A percentile compares a stretch with the other conserved stretches of the same genome.
These are phyloP conservation scores for Kodamaea lidongshanica DNA, from an alignment of 805 yeast species.

Conservation along the genomic window DNA sequence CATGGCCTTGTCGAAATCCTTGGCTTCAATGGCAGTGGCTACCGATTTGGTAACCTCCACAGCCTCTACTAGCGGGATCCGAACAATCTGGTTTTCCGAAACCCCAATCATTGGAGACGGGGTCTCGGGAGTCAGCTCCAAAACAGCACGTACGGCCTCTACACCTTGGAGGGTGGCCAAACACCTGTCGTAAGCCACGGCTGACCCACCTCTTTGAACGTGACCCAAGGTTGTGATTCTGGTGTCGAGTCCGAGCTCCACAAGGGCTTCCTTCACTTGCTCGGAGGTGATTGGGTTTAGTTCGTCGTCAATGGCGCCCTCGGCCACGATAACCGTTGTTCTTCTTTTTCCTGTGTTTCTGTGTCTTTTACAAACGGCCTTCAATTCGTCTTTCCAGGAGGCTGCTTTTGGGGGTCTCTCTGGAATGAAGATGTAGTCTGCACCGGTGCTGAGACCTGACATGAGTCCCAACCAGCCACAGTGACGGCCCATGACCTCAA, in stretches of 20 bases:
- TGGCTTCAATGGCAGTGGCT: conserved; percentile 59
- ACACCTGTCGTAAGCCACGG: conserved; percentile 67
- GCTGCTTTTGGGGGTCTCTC: conserved; percentile 63
- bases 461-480: conserved; percentile 84
- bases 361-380: conserved; percentile 57
- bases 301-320: conserved; percentile 72
- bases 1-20: conserved; percentile 67
- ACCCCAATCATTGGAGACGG: conserved; percentile 78
- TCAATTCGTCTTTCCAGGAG: conserved; percentile 65
- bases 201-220: conserved; percentile 80
- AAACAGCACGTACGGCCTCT: conserved; percentile 70
- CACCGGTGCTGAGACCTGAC: conserved; percentile 77
- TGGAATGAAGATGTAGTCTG: conserved; percentile 76
- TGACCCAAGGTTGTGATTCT: conserved; percentile 75
- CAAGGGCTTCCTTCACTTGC: conserved; percentile 61
- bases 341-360: conserved; percentile 68
- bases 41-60: conserved; percentile 66
- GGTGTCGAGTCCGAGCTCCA: conserved; percentile 66
- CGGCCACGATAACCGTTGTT: conserved; percentile 76
- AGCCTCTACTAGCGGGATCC: conserved; percentile 66
- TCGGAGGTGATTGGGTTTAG: conserved; percentile 61
- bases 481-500: conserved; percentile 86
- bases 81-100: conserved; percentile 61
- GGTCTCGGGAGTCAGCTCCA: conserved; percentile 61
- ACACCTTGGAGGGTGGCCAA: conserved; percentile 78